Percentiles rank a stretch among this genome's conserved stretches.
phyloP scores from a whole-genome alignment of 345 rosid species.

The Mangifera indica region DNA sequence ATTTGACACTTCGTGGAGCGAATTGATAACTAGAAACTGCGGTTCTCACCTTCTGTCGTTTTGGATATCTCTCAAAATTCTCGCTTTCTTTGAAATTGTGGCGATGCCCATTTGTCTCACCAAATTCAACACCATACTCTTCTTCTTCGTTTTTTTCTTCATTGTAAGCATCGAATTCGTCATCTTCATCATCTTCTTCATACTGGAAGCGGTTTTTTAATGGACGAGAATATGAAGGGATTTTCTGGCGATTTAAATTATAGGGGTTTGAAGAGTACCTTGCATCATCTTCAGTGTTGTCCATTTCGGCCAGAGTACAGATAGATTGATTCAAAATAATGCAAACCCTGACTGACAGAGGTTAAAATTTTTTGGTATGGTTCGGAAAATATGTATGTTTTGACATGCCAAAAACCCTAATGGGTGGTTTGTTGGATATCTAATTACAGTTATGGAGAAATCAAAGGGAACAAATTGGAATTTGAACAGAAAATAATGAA shows the following conservation, averaged over 20 bases:
- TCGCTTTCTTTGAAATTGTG: constrained; percentile 21
- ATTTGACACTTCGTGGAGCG: constrained; percentile 21
- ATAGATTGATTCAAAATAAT: background rate
- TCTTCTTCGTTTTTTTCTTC: constrained; percentile 27
- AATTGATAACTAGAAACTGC: constrained; percentile 29
- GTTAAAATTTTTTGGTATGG: background rate
- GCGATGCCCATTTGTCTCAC: constrained; percentile 17
- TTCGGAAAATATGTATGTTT: background rate
- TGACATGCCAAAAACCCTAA: background rate
- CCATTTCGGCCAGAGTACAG: constrained; percentile 17
- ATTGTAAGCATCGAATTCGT: constrained; percentile 20
- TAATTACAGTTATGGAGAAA: background rate
- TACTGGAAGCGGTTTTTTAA: constrained; percentile 18
- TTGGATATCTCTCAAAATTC: constrained; percentile 36
- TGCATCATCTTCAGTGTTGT: constrained; percentile 28
- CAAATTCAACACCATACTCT: constrained; percentile 13
- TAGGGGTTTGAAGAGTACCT: constrained; percentile 32
- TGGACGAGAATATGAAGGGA: constrained; percentile 25
- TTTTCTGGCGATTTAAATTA: constrained; percentile 29
- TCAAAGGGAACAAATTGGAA: background rate
- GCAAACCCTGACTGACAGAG: constrained; percentile 7
- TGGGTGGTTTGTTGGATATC: background rate
- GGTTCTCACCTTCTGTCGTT: constrained; percentile 38
- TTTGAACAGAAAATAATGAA: background rate
- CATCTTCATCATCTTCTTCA: constrained; percentile 27